Evolutionary conservation across 768 basidiomycete genomes (phyloP), one percentile per base, ranked within the genome.

Genomic region (Suillus placidus): DNA sequence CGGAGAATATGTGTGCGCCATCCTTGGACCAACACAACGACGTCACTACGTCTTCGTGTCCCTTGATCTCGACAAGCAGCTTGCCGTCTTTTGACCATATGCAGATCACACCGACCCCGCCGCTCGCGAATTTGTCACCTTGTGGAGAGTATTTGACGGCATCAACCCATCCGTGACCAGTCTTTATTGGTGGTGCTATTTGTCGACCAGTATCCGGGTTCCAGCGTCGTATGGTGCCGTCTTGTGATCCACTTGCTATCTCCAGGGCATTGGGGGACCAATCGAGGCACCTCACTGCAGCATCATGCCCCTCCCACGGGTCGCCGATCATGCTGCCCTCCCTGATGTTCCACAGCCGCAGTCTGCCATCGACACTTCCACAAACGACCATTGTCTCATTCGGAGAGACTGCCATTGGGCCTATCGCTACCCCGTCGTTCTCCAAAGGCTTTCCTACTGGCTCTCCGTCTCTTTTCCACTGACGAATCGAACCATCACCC

Each of bases 261-360:
- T 60, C 45, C 20, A 61, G 63, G 14, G 68, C 55, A 51, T 67
- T 57, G 0, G 42, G 60, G 18, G 72, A 72, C 35, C 70, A 68
- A 16, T 58, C 67, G 3, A 69, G 40, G n/a, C 58, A 35, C 18
- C 20, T 34, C 5, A 66, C 51, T 5, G 43, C 38, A 1, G 30
- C 60, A 9, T 37, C 57, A 10, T 68, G 55, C 49, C 49, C 49
- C 14, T 51, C 23, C 49, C 49, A 51, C 1, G 23, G 49, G 6
- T 26, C 49, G 2, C 49, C 23, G 2, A 51, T 6, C 49, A 26
- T 26, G 2, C 23, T 16, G 6, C 49, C 49, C 6, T 51, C 7
- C 49, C 7, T 54, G 18, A 54, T 10, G 23, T 32, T 32, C 8
- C 52, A 54, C 30, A 54, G 30, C 4, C 30, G 30, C 4, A 54